Evolutionary conservation across 2,329 filamentous ascomycete genomes (phyloP).

Genomic region (Elsinoe necatrix): DNA sequence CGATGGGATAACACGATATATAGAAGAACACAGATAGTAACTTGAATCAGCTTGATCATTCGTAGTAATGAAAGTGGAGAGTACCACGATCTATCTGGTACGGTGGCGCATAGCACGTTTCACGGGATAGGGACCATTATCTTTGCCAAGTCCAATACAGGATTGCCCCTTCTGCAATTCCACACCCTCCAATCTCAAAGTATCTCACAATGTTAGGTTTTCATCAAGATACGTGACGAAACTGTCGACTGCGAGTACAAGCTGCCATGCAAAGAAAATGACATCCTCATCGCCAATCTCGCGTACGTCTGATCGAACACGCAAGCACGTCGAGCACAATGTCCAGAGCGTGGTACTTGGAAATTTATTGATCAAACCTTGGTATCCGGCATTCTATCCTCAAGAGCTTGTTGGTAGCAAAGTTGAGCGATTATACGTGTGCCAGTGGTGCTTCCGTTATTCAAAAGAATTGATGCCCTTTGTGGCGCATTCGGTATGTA

Average conservation of each 20-base stretch:
- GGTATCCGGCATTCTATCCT: conserved; percentile 86
- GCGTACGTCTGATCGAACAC: conserved; percentile 10
- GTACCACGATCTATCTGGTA: conserved; percentile 2
- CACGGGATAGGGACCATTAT: background rate
- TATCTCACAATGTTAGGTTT: background rate
- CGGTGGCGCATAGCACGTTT: background rate
- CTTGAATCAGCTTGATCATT: background rate
- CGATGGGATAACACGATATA: conserved; percentile 48
- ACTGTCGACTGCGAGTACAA: background rate
- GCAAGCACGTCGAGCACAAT: conserved; percentile 51
- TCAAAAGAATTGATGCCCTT: conserved; percentile 47
- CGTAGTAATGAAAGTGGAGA: background rate
- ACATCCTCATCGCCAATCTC: conserved; percentile 15
- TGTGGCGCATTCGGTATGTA: conserved; percentile 27
- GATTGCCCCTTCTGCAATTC: background rate
- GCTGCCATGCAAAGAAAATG: background rate
- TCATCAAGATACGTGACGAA: background rate
- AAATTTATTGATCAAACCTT: conserved; percentile 73
- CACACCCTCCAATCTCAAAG: background rate
- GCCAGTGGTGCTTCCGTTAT: conserved; percentile 92
- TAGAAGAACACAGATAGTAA: background rate
- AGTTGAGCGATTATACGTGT: conserved; percentile 63
- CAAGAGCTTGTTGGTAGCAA: conserved; percentile 49
- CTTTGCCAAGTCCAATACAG: background rate
- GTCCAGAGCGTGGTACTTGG: conserved; percentile 82